These are phyloP conservation scores for Penicillium malachiteum DNA, from an alignment of 495 filamentous ascomycete genomes.

Conservation along the genomic window DNA sequence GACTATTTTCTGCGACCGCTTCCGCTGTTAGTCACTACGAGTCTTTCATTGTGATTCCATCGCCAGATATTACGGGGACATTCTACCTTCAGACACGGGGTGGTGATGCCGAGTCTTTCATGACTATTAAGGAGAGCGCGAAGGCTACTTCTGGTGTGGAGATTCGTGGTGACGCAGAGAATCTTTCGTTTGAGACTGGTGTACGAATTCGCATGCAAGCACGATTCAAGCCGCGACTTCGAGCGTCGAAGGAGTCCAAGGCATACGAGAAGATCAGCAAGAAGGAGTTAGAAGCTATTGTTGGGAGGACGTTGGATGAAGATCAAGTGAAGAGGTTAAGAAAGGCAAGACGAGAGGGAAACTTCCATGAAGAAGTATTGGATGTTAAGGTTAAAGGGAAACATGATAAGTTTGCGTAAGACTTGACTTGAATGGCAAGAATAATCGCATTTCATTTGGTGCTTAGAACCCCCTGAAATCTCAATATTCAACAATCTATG, in stretches of 20 bases:
- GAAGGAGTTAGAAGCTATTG: slow-evolving; percentile 81
- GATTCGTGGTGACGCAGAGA: slow-evolving; percentile 75
- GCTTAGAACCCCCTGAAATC: no score
- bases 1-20: slow-evolving; percentile 69
- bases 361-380: slow-evolving; percentile 86
- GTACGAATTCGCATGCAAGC: slow-evolving; percentile 91
- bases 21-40: slow-evolving; percentile 83
- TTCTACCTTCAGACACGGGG: slow-evolving; percentile 69
- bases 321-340: slow-evolving; percentile 82
- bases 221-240: slow-evolving; percentile 80
- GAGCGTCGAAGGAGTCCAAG: slow-evolving; percentile 75
- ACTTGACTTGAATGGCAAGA: not conserved
- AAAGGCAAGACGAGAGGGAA: slow-evolving; percentile 75
- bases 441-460: not conserved
- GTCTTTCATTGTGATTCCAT: slow-evolving; percentile 69
- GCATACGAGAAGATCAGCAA: slow-evolving; percentile 79
- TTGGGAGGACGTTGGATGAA: slow-evolving; percentile 74
- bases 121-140: slow-evolving; percentile 47
- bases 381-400: slow-evolving; percentile 92
- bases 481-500: no score
- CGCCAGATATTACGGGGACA: slow-evolving; percentile 59
- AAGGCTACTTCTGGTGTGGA: slow-evolving; percentile 48
- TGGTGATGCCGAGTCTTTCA: slow-evolving; percentile 46
- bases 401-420: slow-evolving; percentile 87
- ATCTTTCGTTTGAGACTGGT: slow-evolving; percentile 70